phyloP scores from a whole-genome alignment of 768 basidiomycete species.

The Glaciozyma antarctica region DNA sequence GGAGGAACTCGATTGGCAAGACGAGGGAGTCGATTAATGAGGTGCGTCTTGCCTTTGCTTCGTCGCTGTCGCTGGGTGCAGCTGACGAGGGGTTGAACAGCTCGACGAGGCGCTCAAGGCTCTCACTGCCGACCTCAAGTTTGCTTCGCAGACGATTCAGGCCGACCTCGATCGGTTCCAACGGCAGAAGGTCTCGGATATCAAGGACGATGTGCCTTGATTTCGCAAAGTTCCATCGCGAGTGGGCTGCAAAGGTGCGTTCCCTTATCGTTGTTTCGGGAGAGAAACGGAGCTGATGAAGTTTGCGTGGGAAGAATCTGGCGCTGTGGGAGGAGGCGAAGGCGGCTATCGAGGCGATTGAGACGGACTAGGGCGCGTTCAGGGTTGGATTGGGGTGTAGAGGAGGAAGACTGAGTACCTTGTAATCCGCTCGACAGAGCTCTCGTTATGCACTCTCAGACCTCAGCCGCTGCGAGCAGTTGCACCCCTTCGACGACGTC shows the following conservation, averaged over 20 bases:
- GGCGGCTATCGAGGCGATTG: conserved; percentile 79
- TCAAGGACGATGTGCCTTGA: conserved; percentile 86
- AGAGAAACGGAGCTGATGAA: conserved; percentile 13
- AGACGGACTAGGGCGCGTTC: conserved; percentile 35
- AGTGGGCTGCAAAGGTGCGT: conserved; percentile 90
- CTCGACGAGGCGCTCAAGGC: conserved; percentile 90
- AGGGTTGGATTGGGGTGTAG: no score
- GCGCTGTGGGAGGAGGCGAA: conserved; percentile 96
- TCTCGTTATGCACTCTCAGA: no score
- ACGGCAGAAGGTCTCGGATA: conserved; percentile 92
- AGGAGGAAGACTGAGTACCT: no score
- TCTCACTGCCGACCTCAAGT: conserved; percentile 86
- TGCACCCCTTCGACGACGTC: no score
- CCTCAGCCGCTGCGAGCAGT: no score
- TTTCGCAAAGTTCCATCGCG: conserved; percentile 80
- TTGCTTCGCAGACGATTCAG: conserved; percentile 90
- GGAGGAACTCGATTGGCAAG: conserved; percentile 86
- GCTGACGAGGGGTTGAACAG: conserved; percentile 44
- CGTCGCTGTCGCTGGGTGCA: not conserved
- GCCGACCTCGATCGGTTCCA: conserved; percentile 97
- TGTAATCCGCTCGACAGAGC: no score
- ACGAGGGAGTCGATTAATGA: conserved; percentile 91
- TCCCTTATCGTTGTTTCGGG: conserved; percentile 2
- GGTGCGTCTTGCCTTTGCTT: conserved; percentile 45
- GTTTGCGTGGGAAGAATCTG: conserved; percentile 56